A percentile compares a stretch with the other conserved stretches of the same genome.
These are phyloP conservation scores for Nicotiana tomentosiformis DNA, from an alignment of 257 asterid genomes.

Conservation along the genomic window DNA sequence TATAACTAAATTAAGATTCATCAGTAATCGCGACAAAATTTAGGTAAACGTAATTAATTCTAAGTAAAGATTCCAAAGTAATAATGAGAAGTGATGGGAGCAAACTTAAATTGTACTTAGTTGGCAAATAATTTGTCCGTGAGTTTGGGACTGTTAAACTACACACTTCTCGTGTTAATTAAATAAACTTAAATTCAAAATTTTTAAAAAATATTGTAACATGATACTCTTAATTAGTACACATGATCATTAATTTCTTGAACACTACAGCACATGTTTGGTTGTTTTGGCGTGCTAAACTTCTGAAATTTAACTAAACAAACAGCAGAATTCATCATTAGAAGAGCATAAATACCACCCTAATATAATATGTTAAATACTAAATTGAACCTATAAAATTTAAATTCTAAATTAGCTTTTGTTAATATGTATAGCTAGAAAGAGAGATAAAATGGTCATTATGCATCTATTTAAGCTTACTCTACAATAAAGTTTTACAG, in stretches of 20 bases:
- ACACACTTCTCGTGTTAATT: too few relatives aligned
- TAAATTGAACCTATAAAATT: too few relatives aligned
- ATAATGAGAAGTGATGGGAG: not conserved
- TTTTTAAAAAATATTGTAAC: not conserved
- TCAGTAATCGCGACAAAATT: too few relatives aligned
- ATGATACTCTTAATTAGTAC: not conserved
- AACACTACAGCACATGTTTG: not conserved
- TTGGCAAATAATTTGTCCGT: not conserved
- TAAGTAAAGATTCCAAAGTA: not conserved
- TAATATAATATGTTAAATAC: too few relatives aligned
- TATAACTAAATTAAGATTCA: too few relatives aligned
- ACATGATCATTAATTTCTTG: not conserved
- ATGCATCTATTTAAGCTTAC: too few relatives aligned
- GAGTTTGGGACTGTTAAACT: not conserved
- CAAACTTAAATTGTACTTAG: not conserved
- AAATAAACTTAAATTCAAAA: too few relatives aligned
- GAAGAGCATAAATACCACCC: too few relatives aligned
- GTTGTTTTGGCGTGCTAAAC: not conserved
- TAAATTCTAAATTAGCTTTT: too few relatives aligned
- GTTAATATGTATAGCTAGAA: too few relatives aligned
- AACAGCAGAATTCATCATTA: not conserved
- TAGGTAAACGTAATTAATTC: not conserved
- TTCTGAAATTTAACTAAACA: not conserved
- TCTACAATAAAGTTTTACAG: too few relatives aligned
- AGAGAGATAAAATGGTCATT: too few relatives aligned